Base-by-base conservation (phyloP, 129 eudicot genomes). In the Lonicera japonica region DNA sequence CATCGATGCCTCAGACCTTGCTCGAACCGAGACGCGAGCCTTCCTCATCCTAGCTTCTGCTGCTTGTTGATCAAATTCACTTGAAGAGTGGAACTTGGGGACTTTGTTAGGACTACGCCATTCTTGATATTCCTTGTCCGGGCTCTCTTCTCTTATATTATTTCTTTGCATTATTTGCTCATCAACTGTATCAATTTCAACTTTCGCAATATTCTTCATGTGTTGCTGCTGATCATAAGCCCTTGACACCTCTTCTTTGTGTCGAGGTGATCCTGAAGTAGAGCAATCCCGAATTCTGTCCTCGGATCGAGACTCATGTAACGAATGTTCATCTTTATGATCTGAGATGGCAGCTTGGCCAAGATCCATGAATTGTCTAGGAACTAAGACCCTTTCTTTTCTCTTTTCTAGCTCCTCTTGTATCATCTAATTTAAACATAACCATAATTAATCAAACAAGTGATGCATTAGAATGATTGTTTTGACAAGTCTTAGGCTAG, bases 21-120 rank as follows among this genome's bases (percentile, higher is more conserved):
- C 77, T 58, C 87, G 83, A 77, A 81, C 80, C 0, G 87, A 71
- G 22, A 81, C 87, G 18, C 87, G 87, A 39, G 70, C 83, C 61
- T 75, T 66, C 58, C 69, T 77, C 73, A 70, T 77, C 50, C 13
- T 62, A 0, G 70, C 59, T 38, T 77, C 80, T 18, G 59, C 64
- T 2, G 59, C 60, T 43, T 43, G 36, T 22, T 45, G 64, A 36
- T 73, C 77, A 52, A 59, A n/a, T 1, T 73, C 75, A 22, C 60
- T 69, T 0, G 70, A 34, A 40, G 75, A 64, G 47, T 41, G 40
- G 8, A 63, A 45, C 29, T 60, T 45, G 5, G 55, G 46, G 45
- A 39, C 48, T 52, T 73, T 75, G 15, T 56, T 66, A 18, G 25
- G 39, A 54, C 16, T 50, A n/a, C n/a, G n/a, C 57, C 41, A 8